A percentile compares a stretch with the other conserved stretches of the same genome.
These are phyloP conservation scores for Rhodomyrtus psidioides DNA, from an alignment of 441 rosid species.

Conservation along the genomic window DNA sequence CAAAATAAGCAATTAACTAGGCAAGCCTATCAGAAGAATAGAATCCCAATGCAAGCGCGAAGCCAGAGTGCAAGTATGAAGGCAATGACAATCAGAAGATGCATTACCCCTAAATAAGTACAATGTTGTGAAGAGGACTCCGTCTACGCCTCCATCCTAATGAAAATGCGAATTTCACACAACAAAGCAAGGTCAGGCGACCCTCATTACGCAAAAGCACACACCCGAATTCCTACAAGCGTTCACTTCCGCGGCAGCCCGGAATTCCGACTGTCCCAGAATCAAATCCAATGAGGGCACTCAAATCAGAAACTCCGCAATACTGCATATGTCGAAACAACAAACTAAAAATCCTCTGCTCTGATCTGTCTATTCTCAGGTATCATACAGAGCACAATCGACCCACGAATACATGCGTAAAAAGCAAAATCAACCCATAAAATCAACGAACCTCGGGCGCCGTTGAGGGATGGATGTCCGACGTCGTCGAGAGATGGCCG, in stretches of 20 bases:
- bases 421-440: too few relatives aligned
- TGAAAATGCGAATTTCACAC: slow-evolving; percentile 31
- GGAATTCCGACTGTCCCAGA: neutral
- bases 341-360: too few relatives aligned
- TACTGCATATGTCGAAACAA: too few relatives aligned
- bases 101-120: neutral
- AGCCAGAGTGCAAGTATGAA: slow-evolving; percentile 2
- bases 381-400: too few relatives aligned
- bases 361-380: too few relatives aligned
- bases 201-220: slow-evolving; percentile 20
- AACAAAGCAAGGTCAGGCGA: slow-evolving; percentile 19
- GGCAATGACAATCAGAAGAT: slow-evolving; percentile 5
- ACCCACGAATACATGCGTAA: too few relatives aligned
- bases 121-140: neutral
- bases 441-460: too few relatives aligned
- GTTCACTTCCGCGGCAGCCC: neutral
- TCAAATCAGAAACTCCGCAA: neutral
- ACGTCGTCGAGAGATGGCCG: too few relatives aligned
- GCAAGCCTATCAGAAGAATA: neutral
- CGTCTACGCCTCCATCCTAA: slow-evolving; percentile 40
- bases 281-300: neutral
- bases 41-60: neutral
- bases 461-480: too few relatives aligned
- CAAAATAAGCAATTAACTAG: neutral
- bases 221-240: neutral